Evolutionary conservation across 148 eudicot genomes (phyloP).

Genomic region (Diospyros kaki): DNA sequence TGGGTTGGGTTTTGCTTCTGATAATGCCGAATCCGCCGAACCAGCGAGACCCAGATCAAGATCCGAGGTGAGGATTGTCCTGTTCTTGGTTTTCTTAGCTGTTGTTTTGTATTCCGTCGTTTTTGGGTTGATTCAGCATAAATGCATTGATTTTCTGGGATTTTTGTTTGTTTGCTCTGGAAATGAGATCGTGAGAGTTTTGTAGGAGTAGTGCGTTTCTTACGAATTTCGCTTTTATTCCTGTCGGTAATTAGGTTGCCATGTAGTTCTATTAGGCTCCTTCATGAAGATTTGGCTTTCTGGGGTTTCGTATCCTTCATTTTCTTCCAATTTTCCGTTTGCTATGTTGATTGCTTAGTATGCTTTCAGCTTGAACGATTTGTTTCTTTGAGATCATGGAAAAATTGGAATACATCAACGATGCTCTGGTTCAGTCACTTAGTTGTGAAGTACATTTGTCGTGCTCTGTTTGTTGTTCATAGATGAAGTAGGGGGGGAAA

Average conservation of each 20-base stretch:
- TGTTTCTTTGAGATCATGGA: neutral
- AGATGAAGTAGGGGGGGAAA: neutral
- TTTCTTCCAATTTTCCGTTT: neutral
- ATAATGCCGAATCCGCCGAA: conserved; percentile 10
- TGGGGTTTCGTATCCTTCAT: neutral
- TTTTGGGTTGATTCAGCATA: neutral
- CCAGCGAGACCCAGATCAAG: conserved; percentile 12
- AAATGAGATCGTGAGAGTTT: conserved; percentile 1
- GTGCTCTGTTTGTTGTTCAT: neutral
- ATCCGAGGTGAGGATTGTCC: conserved; percentile 15
- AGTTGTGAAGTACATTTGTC: neutral
- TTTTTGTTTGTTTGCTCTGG: neutral
- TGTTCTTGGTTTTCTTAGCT: neutral
- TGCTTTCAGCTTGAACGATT: neutral
- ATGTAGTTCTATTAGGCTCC: neutral
- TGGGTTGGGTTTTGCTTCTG: conserved; percentile 6
- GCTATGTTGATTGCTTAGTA: neutral
- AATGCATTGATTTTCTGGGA: neutral
- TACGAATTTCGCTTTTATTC: neutral
- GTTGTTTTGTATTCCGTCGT: neutral
- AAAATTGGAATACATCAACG: neutral
- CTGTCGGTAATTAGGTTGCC: neutral
- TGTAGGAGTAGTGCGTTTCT: neutral
- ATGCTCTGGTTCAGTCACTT: neutral
- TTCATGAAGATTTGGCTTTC: neutral